Evolutionary conservation across 2,329 filamentous ascomycete genomes (phyloP).

Genomic region (Alternaria sp.): DNA sequence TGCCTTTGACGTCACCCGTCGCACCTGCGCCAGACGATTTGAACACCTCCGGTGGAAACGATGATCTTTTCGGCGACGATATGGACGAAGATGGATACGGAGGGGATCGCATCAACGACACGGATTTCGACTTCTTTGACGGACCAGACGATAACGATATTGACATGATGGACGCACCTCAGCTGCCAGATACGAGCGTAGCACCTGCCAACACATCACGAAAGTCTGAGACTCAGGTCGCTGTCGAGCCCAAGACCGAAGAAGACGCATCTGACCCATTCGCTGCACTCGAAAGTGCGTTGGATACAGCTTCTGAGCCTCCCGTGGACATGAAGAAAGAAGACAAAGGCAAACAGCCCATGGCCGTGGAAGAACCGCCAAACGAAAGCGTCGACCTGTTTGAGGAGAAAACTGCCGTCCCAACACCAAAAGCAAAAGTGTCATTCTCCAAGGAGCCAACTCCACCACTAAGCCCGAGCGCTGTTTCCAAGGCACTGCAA

Average conservation of each 20-base stretch:
- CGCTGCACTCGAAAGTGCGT: slow-evolving; percentile 38
- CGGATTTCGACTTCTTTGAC: slow-evolving; percentile 85
- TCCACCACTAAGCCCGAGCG: slow-evolving; percentile 51
- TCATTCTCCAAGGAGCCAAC: slow-evolving; percentile 29
- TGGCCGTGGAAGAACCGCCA: not conserved
- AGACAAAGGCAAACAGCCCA: slow-evolving; percentile 7
- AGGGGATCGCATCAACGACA: slow-evolving; percentile 79
- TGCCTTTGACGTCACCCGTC: slow-evolving; percentile 32
- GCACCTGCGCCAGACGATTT: slow-evolving; percentile 32
- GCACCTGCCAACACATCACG: slow-evolving; percentile 2
- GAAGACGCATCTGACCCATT: slow-evolving; percentile 37
- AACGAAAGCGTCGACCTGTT: not conserved
- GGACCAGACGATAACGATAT: slow-evolving; percentile 58
- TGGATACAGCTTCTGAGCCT: slow-evolving; percentile 21
- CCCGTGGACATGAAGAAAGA: not conserved
- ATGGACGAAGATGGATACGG: slow-evolving; percentile 73
- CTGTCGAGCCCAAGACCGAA: slow-evolving; percentile 16
- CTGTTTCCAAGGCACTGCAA: slow-evolving; percentile 56
- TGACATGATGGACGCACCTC: slow-evolving; percentile 41
- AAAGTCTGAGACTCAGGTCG: not conserved
- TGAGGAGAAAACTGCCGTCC: not conserved
- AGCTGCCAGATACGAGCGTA: slow-evolving; percentile 22
- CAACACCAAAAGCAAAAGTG: not conserved
- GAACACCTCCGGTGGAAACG: slow-evolving; percentile 40
- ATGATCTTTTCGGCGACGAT: slow-evolving; percentile 71